A percentile compares a stretch with the other conserved stretches of the same genome.
Evolutionary conservation across 1,139 yeast species (phyloP).

Genomic region (Kodamaea fungicola): DNA sequence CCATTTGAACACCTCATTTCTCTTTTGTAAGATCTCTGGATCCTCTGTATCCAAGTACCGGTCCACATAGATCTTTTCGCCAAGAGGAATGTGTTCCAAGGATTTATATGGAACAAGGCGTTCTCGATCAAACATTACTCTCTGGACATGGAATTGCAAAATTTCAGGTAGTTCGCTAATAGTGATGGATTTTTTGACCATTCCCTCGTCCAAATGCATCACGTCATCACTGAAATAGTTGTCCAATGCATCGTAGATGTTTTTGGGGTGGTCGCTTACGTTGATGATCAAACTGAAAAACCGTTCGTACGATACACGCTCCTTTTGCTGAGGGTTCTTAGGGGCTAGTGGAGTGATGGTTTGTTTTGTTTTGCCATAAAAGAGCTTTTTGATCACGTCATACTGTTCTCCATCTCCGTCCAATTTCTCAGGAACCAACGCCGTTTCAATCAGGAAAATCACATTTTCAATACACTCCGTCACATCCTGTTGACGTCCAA

Average conservation of each 20-base stretch:
- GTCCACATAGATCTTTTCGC: conserved; percentile 77
- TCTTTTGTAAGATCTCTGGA: conserved; percentile 45
- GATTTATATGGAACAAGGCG: conserved; percentile 76
- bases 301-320: conserved; percentile 70
- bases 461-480: conserved; percentile 97
- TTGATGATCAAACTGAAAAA: conserved; percentile 80
- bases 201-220: conserved; percentile 67
- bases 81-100: conserved; percentile 75
- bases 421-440: conserved; percentile 62
- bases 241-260: conserved; percentile 87
- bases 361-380: conserved; percentile 64
- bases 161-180: conserved; percentile 73
- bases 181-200: conserved; percentile 69
- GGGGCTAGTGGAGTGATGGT: conserved; percentile 34
- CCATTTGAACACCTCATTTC: conserved; percentile 65
- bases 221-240: conserved; percentile 76
- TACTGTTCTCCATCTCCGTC: conserved; percentile 79
- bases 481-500: conserved; percentile 95
- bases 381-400: conserved; percentile 73
- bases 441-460: conserved; percentile 89
- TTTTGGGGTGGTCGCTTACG: conserved; percentile 82
- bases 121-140: conserved; percentile 85
- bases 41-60: conserved; percentile 78
- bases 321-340: conserved; percentile 41
- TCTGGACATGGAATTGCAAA: conserved; percentile 86